Evolutionary conservation across 1,284 basidiomycete genomes (phyloP).

Genomic region (Cryptococcus wingfieldii): DNA sequence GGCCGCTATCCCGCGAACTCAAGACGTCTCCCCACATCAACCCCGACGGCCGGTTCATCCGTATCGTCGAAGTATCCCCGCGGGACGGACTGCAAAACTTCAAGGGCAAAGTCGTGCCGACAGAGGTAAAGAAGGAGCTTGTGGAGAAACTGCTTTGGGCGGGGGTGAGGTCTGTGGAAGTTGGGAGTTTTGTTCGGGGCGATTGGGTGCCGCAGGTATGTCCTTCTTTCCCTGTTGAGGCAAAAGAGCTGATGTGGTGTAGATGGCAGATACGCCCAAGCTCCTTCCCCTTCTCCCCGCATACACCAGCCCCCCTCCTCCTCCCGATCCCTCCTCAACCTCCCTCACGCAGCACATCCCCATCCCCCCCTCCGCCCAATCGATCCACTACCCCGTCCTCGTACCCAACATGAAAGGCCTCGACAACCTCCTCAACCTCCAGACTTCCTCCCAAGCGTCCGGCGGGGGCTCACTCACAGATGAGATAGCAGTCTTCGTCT

Average conservation of each 20-base stretch:
- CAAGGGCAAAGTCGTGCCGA: conserved; percentile 62
- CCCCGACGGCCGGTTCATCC: conserved; percentile 13
- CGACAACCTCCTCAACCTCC: conserved; percentile 57
- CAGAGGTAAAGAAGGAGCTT: conserved; percentile 72
- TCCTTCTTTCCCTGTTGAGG: conserved; percentile 6
- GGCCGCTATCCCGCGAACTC: conserved; percentile 8
- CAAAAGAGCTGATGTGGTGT: neutral
- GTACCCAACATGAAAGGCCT: conserved; percentile 80
- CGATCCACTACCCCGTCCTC: conserved; percentile 73
- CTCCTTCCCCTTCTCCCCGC: conserved; percentile 29
- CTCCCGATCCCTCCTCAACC: conserved; percentile 8
- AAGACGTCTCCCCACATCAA: neutral
- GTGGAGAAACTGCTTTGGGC: conserved; percentile 68
- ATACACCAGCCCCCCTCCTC: conserved; percentile 3
- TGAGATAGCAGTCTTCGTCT: conserved; percentile 86
- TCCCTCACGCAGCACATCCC: conserved; percentile 9
- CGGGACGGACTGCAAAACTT: conserved; percentile 94
- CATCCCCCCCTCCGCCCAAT: conserved; percentile 48
- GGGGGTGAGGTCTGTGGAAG: conserved; percentile 73
- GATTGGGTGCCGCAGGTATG: conserved; percentile 89
- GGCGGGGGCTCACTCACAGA: conserved; percentile 54
- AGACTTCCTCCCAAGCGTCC: conserved; percentile 20
- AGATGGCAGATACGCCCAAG: conserved; percentile 83
- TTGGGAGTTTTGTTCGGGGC: conserved; percentile 85
- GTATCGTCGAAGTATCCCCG: conserved; percentile 87